phyloP scores from a whole-genome alignment of 169 alveolate species.

The Eimeria sp. region DNA sequence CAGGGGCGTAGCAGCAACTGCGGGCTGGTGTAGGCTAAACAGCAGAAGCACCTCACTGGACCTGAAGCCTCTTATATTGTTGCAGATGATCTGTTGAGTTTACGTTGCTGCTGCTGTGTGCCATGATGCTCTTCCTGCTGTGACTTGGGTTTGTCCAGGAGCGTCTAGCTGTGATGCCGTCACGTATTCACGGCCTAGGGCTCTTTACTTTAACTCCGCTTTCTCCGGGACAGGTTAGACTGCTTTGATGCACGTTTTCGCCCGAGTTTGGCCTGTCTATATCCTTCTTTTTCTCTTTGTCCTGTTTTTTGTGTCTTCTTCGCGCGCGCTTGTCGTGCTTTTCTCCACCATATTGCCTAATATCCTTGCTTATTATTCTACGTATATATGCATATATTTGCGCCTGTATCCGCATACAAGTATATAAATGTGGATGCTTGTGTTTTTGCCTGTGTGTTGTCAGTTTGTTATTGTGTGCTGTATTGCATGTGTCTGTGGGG shows the following conservation, averaged over 20 bases:
- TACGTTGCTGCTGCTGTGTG: background rate
- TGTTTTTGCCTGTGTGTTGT: background rate
- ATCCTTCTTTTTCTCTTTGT: too few relatives aligned
- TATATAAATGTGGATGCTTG: background rate
- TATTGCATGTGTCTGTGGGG: constrained; percentile 4
- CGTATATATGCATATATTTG: background rate
- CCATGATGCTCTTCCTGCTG: background rate
- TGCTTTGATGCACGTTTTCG: background rate
- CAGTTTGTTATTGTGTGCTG: background rate
- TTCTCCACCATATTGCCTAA: background rate
- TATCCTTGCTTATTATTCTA: too few relatives aligned
- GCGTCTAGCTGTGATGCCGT: constrained; percentile 84
- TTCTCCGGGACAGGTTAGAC: constrained; percentile 89
- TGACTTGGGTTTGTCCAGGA: constrained; percentile 35
- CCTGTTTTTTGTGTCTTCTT: background rate
- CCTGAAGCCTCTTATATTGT: background rate
- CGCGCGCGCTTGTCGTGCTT: background rate
- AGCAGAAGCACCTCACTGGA: too few relatives aligned
- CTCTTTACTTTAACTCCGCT: constrained; percentile 93
- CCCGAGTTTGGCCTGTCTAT: background rate
- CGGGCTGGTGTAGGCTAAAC: too few relatives aligned
- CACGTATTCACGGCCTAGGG: constrained; percentile 95
- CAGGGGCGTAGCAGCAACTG: constrained; percentile 6
- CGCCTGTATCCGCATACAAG: background rate
- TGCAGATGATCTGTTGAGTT: background rate